Conservation (phyloP, 768 basidiomycete genomes). For the Russula virescens region DNA sequence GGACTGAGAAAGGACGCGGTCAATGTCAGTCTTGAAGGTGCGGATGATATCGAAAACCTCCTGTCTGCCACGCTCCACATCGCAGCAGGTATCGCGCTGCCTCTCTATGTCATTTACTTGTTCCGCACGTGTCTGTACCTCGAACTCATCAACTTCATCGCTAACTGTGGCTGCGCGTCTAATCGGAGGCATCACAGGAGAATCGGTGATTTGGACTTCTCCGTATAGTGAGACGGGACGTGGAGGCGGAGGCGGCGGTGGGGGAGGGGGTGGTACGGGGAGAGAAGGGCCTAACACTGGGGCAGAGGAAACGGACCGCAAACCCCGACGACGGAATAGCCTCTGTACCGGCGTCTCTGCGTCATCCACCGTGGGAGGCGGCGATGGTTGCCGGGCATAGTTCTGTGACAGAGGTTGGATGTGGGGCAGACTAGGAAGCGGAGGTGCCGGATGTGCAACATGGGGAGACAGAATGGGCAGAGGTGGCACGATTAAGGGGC, state of each 20-base stretch:
- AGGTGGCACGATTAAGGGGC: neutral
- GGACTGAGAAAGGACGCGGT: constrained; percentile 37
- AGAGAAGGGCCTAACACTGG: constrained; percentile 12
- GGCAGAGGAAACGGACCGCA: constrained; percentile 19
- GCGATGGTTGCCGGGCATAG: neutral
- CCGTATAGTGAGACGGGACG: constrained; percentile 17
- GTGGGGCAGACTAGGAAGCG: constrained; percentile 16
- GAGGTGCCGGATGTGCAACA: constrained; percentile 22
- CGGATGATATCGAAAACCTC: constrained; percentile 45
- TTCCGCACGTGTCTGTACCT: neutral
- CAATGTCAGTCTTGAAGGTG: constrained; percentile 51
- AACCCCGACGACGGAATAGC: constrained; percentile 15
- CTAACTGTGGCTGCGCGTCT: neutral
- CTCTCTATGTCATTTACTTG: constrained; percentile 1
- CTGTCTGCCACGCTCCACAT: constrained; percentile 40
- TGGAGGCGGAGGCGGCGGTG: constrained; percentile 26
- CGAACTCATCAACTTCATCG: constrained; percentile 8
- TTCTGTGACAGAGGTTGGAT: neutral
- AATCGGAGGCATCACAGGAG: neutral
- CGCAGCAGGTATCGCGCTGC: constrained; percentile 36
- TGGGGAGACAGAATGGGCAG: constrained; percentile 1
- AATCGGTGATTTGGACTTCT: neutral
- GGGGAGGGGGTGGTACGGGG: constrained; percentile 26
- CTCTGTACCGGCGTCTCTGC: constrained; percentile 12
- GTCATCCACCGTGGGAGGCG: neutral